Percentiles rank a stretch among this genome's conserved stretches.
phyloP scores from a whole-genome alignment of 352 stramenopile species.

The Phytophthora tubulina region DNA sequence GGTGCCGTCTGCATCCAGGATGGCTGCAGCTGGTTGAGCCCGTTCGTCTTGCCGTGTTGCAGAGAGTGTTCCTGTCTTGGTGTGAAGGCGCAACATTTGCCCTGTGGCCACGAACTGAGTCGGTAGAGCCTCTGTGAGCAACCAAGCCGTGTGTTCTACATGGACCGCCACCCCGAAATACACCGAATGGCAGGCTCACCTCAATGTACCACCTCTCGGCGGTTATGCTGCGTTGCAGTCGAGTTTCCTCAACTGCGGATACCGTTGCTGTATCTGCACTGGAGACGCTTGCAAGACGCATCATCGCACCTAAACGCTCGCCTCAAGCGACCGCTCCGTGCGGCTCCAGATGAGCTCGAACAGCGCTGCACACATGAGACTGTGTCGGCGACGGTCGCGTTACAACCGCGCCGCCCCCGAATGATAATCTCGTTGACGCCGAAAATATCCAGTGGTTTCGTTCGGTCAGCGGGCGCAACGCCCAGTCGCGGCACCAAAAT shows the following conservation, averaged over 20 bases:
- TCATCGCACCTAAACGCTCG: background rate
- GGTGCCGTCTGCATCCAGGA: conserved; percentile 2
- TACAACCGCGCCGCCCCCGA: conserved; percentile 8
- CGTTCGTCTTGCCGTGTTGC: conserved; percentile 18
- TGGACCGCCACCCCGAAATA: conserved; percentile 6
- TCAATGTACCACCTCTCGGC: background rate
- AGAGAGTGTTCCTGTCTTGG: conserved; percentile 31
- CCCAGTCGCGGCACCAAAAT: conserved; percentile 26
- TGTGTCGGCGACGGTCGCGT: background rate
- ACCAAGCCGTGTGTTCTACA: background rate
- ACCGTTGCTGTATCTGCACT: conserved; percentile 6
- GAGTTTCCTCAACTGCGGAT: background rate
- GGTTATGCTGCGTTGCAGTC: background rate
- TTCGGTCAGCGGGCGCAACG: conserved; percentile 23
- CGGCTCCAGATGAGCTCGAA: conserved; percentile 25
- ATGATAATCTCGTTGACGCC: conserved; percentile 22
- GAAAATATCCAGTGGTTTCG: conserved; percentile 44
- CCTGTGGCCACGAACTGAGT: conserved; percentile 6
- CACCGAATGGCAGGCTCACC: background rate
- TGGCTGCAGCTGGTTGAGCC: conserved; percentile 19
- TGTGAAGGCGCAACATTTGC: conserved; percentile 10
- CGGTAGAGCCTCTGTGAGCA: conserved; percentile 13
- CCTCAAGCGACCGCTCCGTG: conserved; percentile 7
- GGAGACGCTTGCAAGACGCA: background rate
- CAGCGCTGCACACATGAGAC: background rate